Base-by-base conservation (phyloP, 768 basidiomycete genomes). In the Agrocybe pediades region DNA sequence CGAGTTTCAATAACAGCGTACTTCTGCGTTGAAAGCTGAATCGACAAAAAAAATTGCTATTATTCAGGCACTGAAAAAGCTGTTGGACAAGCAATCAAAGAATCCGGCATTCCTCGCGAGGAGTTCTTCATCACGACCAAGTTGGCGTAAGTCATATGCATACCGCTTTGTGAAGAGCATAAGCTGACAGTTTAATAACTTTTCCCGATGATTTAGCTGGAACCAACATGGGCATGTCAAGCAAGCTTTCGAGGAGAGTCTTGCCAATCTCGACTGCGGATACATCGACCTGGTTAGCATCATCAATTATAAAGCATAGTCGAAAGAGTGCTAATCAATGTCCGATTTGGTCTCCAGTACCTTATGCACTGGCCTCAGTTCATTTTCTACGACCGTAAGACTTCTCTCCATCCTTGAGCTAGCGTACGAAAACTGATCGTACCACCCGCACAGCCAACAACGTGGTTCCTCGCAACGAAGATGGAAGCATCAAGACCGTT, bases 41-140 rank as follows among this genome's bases (percentile, higher is more conserved):
- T n/a, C n/a, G n/a, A n/a, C n/a, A n/a, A n/a, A n/a, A n/a, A n/a
- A n/a, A n/a, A n/a, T n/a, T n/a, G n/a, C n/a, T n/a, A n/a, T n/a
- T n/a, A n/a, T n/a, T n/a, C 39, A 65, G 63, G 54, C 9, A 80
- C 77, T 6, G 80, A 80, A 51, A 64, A 61, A 23, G 65, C 68
- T 5, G 75, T 80, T 16, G 78, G 80, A 2, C 59, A 70, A 5
- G 78, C 74, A 0, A 68, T 85, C 51, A 72, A 71, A 39, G 75
- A 68, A 9, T 81, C 78, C 16, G 80, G 79, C 2, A 68, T 81
- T 36, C 74, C 79, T 2, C 73, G 81, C 21, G 71, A 76, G 24
- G 71, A 81, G 33, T 60, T 82, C 21, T 81, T 77, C 59, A 66
- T 83, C 26, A 81, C 79, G 0, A 80, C 80, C 15, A 83, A 83